Evolutionary conservation across 2,329 filamentous ascomycete species (phyloP), one percentile per base, ranked within the genome.

Genomic region (Colletotrichum sp.): DNA sequence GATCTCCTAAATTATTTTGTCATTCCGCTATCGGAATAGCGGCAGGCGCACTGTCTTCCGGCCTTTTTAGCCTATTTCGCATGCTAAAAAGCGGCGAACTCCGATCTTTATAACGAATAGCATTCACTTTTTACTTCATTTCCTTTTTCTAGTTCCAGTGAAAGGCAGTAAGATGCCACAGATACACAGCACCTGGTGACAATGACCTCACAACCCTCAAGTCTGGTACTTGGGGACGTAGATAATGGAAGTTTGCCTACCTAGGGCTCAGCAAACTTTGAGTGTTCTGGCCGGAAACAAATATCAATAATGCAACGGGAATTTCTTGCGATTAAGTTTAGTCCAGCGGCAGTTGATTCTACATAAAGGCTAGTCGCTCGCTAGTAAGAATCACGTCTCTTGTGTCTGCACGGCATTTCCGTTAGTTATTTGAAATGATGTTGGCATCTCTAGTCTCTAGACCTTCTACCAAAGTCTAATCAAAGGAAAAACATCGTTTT

Each of bases 261-360:
- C 16, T 6, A 48, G 39, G 1, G 0, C 18, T 4, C 43, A 22
- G 12, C n/a, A 3, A 48, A 7, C 1, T 13, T 22, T 22, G 2
- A 13, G 43, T 22, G 1, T 22, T 48, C 2, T 13, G 10, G 10
- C 43, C n/a, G 43, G 12, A 22, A 48, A 48, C 3, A 48, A 2
- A 22, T 0, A 22, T 13, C 0, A 2, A 48, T 8, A 2, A 22
- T 48, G 5, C 10, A 6, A 22, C 10, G 6, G 10, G 0, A 48
- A 3, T 22, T 4, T 6, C 9, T 6, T 22, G 43, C 10, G 43
- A 22, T 5, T 7, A 22, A 22, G n/a, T n/a, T 43, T 6, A n/a
- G 18, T 43, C 18, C 9, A 22, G 43, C 22, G 1, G 10, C 1
- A n/a, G n/a, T n/a, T n/a, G n/a, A n/a, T n/a, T n/a, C n/a, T n/a